Evolutionary conservation across 805 yeast genomes (phyloP).

Genomic region (Schwanniomyces vanrijiae): DNA sequence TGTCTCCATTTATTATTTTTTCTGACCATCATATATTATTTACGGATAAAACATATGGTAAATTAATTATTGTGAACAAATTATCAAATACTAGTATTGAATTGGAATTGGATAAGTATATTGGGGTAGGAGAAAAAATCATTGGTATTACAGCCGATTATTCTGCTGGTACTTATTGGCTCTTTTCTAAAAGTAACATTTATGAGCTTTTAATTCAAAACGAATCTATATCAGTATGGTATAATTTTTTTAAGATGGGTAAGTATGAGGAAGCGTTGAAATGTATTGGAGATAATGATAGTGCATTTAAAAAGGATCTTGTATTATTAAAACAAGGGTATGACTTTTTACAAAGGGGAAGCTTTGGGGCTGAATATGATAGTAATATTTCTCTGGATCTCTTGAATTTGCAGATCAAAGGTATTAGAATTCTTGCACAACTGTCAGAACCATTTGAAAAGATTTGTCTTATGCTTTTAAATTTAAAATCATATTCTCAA

Average conservation of each 20-base stretch:
- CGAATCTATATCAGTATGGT: constrained; percentile 79
- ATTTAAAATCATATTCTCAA: constrained; percentile 8
- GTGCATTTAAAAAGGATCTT: constrained; percentile 23
- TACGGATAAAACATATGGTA: constrained; percentile 13
- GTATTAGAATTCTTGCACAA: constrained; percentile 49
- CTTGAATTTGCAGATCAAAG: constrained; percentile 38
- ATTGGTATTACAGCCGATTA: constrained; percentile 33
- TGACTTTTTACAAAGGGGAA: constrained; percentile 31
- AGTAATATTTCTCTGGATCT: constrained; percentile 12
- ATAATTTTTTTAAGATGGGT: constrained; percentile 36
- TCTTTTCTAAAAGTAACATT: constrained; percentile 57
- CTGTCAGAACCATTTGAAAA: constrained; percentile 70
- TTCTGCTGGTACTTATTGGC: constrained; percentile 65
- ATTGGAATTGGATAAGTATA: constrained; percentile 1
- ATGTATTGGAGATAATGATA: constrained; percentile 17
- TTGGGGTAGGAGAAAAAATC: constrained; percentile 11
- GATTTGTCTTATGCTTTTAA: constrained; percentile 53
- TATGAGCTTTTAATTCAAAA: constrained; percentile 70
- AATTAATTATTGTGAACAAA: constrained; percentile 28
- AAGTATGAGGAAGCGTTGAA: constrained; percentile 67
- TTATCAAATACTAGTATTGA: constrained; percentile 14
- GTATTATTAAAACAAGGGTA: constrained; percentile 40
- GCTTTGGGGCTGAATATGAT: constrained; percentile 27
- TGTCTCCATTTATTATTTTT: constrained; percentile 17
- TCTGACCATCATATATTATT: constrained; percentile 32